These are phyloP conservation scores for Xylaria digitata DNA, from an alignment of 2,329 filamentous ascomycete species.

Conservation along the genomic window DNA sequence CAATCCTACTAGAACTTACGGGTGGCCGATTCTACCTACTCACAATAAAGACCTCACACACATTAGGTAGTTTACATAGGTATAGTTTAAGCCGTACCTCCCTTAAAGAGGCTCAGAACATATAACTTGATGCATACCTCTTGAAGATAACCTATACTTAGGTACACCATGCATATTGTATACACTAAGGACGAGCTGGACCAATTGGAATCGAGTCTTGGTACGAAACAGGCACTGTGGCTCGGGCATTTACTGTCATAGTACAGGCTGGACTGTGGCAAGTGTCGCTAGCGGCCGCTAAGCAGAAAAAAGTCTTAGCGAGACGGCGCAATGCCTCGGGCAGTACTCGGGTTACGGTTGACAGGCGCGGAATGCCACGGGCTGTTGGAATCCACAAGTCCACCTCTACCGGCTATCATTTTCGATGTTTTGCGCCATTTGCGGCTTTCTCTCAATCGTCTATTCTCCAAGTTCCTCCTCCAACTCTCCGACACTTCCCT, in stretches of 20 bases:
- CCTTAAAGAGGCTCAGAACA: neutral
- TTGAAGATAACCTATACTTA: neutral
- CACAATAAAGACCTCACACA: neutral
- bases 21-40: neutral
- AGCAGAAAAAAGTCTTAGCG: conserved; percentile 9
- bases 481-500: conserved; percentile 35
- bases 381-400: conserved; percentile 30
- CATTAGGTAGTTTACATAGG: no score
- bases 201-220: neutral
- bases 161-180: no score
- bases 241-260: neutral
- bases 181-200: no score
- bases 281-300: conserved; percentile 4
- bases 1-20: neutral
- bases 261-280: conserved; percentile 8
- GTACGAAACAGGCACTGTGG: conserved; percentile 17
- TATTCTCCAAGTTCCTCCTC: conserved; percentile 35
- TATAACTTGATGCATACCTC: neutral
- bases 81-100: neutral
- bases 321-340: conserved; percentile 24
- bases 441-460: conserved; percentile 38
- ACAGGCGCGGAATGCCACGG: conserved; percentile 44
- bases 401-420: conserved; percentile 36
- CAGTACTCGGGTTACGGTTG: conserved; percentile 5
- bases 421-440: conserved; percentile 51